Conservation (phyloP, 331 rosid species). For the Telfairia occidentalis region DNA sequence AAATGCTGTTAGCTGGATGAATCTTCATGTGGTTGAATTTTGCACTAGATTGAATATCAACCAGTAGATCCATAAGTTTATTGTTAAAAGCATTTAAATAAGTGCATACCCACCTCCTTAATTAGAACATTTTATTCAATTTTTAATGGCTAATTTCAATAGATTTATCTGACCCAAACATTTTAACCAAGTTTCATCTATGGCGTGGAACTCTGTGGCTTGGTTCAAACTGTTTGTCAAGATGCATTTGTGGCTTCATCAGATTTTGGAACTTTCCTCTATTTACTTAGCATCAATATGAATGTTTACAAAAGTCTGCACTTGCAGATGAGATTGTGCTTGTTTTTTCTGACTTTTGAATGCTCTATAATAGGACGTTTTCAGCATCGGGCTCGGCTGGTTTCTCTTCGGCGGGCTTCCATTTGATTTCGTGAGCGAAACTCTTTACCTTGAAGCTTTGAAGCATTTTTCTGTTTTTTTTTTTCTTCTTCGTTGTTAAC, state of each 20-base stretch:
- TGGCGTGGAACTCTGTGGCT: background rate
- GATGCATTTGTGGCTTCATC: background rate
- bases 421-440: slow-evolving; percentile 37
- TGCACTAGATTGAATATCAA: background rate
- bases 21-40: background rate
- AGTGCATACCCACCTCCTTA: background rate
- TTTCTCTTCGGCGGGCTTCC: slow-evolving; percentile 73
- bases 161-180: background rate
- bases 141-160: background rate
- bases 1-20: background rate
- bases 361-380: slow-evolving; percentile 37
- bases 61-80: background rate
- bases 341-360: background rate
- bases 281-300: background rate
- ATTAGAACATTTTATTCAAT: background rate
- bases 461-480: background rate
- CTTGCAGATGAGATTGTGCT: background rate
- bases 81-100: background rate
- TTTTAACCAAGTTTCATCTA: background rate
- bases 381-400: slow-evolving; percentile 75
- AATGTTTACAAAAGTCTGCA: background rate
- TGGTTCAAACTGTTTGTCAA: background rate
- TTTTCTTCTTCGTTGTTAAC: background rate
- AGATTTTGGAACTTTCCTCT: background rate
- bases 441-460: background rate